Evolutionary conservation across 768 basidiomycete species (phyloP).

Genomic region (Imleria badia): DNA sequence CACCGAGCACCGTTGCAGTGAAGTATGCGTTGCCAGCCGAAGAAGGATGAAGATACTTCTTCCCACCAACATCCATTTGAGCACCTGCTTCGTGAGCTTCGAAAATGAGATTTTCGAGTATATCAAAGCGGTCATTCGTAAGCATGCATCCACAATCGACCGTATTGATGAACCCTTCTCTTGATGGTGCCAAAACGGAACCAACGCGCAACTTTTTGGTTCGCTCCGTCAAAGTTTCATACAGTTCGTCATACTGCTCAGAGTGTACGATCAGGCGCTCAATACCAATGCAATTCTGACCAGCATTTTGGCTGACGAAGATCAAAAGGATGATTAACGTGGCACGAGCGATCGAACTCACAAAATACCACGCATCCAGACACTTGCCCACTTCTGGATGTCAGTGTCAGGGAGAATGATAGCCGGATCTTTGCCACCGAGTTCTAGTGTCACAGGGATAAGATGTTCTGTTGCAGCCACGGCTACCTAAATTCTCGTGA

Average conservation of each 20-base stretch:
- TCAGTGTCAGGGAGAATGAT: constrained; percentile 87
- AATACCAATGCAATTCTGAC: constrained; percentile 97
- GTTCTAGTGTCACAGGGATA: constrained; percentile 89
- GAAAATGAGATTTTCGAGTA: constrained; percentile 65
- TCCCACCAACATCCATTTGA: constrained; percentile 60
- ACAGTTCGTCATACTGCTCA: constrained; percentile 74
- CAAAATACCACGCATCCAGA: constrained; percentile 93
- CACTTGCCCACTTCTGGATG: constrained; percentile 71
- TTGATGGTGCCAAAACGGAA: constrained; percentile 63
- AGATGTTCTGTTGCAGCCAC: constrained; percentile 80
- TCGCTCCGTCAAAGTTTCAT: constrained; percentile 61
- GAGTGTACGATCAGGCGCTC: constrained; percentile 88
- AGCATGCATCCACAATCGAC: constrained; percentile 93
- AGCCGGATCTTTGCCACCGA: constrained; percentile 94
- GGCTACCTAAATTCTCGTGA: constrained; percentile 58
- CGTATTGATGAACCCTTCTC: constrained; percentile 67
- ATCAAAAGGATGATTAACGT: background rate
- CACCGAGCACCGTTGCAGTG: constrained; percentile 81
- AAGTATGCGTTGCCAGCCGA: constrained; percentile 80
- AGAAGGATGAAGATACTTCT: constrained; percentile 61
- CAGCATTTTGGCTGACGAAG: constrained; percentile 73
- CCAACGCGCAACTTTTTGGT: constrained; percentile 72
- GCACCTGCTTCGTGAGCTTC: constrained; percentile 73
- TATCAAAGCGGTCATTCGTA: constrained; percentile 63
- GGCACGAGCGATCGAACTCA: constrained; percentile 42